These are phyloP conservation scores for Boletus rex-veris DNA, from an alignment of 768 basidiomycete species.

Conservation along the genomic window DNA sequence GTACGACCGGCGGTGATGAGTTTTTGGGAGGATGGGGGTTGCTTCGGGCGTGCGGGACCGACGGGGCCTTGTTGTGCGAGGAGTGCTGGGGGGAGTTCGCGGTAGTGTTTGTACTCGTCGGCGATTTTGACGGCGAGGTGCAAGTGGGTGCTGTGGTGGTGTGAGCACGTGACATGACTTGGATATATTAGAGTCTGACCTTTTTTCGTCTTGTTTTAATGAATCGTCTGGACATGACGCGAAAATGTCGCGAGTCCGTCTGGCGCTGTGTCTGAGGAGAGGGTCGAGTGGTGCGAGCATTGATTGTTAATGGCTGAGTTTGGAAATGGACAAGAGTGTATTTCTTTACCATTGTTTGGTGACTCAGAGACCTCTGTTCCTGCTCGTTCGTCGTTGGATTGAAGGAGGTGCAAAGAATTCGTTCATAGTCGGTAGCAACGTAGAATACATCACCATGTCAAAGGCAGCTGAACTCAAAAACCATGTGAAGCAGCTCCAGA, in stretches of 20 bases:
- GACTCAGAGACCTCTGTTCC: neutral
- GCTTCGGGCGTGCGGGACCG: constrained; percentile 64
- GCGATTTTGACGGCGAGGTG: constrained; percentile 81
- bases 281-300: constrained; percentile 64
- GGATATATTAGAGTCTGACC: constrained; percentile 35
- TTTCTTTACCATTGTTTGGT: too few species aligned
- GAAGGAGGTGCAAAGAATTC: too few species aligned
- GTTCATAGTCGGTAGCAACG: constrained; percentile 17
- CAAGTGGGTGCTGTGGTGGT: constrained; percentile 48
- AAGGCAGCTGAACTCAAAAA: constrained; percentile 64
- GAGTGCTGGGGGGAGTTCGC: constrained; percentile 77
- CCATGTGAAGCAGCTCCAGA: constrained; percentile 77
- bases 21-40: constrained; percentile 47
- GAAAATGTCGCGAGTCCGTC: constrained; percentile 71
- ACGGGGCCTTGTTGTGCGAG: constrained; percentile 78
- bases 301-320: constrained; percentile 18
- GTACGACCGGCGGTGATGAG: constrained; percentile 70
- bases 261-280: constrained; percentile 59
- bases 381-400: neutral
- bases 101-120: constrained; percentile 86
- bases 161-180: neutral
- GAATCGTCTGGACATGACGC: constrained; percentile 59
- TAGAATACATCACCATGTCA: constrained; percentile 27
- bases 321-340: too few species aligned
- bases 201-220: constrained; percentile 65